Conservation (phyloP, 352 stramenopile species). For the Phytophthora melonis region DNA sequence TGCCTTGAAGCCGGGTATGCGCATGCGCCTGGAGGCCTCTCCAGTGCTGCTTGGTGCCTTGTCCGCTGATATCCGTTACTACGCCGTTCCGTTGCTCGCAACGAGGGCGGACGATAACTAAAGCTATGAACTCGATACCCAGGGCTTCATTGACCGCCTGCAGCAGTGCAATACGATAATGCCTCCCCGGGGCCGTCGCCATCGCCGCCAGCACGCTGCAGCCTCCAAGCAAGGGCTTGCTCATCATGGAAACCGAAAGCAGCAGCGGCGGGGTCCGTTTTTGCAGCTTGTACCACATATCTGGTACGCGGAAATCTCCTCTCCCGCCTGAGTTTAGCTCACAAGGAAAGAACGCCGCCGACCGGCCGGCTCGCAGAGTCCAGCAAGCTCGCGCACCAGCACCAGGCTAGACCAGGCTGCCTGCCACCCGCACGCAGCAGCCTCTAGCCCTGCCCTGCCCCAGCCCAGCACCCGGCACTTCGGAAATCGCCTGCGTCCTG, state of each 20-base stretch:
- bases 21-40: neutral
- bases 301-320: constrained; percentile 4
- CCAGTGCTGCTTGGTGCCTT: neutral
- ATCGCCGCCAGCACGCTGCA: neutral
- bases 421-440: neutral
- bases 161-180: too few species aligned
- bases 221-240: too few species aligned
- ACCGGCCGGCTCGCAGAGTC: neutral
- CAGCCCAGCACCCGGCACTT: constrained; percentile 11
- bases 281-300: neutral
- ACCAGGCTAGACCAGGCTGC: too few species aligned
- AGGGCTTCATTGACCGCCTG: neutral
- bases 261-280: neutral
- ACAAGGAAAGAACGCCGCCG: constrained; percentile 28
- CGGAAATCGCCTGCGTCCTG: constrained; percentile 7
- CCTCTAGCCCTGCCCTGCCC: constrained; percentile 4
- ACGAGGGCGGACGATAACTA: neutral
- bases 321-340: constrained; percentile 37
- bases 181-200: too few species aligned
- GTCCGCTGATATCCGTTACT: neutral
- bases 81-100: neutral
- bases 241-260: neutral
- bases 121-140: neutral
- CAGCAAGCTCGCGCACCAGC: neutral
- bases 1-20: neutral